Evolutionary conservation across 129 eudicot species (phyloP), one percentile per base, ranked within the genome.

Genomic region (Chrysanthemum seticuspe): DNA sequence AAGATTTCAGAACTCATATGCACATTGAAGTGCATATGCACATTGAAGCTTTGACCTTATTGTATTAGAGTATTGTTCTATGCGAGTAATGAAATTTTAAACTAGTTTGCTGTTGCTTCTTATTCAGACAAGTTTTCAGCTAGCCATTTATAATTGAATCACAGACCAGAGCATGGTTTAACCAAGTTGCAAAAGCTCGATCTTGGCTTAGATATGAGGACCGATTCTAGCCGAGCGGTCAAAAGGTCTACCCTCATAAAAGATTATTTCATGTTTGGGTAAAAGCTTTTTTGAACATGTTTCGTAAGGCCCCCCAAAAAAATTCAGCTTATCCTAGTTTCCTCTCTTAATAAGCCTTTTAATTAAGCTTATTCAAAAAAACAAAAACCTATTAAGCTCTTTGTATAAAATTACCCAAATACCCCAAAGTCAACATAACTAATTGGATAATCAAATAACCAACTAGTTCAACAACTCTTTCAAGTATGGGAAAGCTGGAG

Each of bases 11-110:
- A 57, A 70, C 61, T 34, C 45, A 3, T 76, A 48, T 59, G 68
- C 74, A 56, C 67, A 47, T 67, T 75, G 60, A 76, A 76, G 50
- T 76, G 69, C 27, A n/a, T n/a, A n/a, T n/a, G n/a, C n/a, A n/a
- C n/a, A n/a, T n/a, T n/a, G n/a, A 23, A 40, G 18, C 12, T 67
- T 75, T 75, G 50, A 10, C 25, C 2, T 16, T 47, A 8, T 68
- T 48, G 40, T 27, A 68, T 76, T 29, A 58, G 68, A 25, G 25
- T 68, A 56, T 16, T 68, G 70, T 34, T 45, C 9, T 68, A 51
- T 16, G 59, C 36, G 45, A 68, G 74, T 57, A 57, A n/a, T 21
- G 74, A 57, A 21, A 45, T 27, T 9, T 51, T 51, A 15, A 66
- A 55, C 47, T 47, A 23, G 49, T 23, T 48, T 65, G 16, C 6